Evolutionary conservation across 371 early-diverging fungal species (phyloP).

Genomic region (Rhizopus stolonifer): DNA sequence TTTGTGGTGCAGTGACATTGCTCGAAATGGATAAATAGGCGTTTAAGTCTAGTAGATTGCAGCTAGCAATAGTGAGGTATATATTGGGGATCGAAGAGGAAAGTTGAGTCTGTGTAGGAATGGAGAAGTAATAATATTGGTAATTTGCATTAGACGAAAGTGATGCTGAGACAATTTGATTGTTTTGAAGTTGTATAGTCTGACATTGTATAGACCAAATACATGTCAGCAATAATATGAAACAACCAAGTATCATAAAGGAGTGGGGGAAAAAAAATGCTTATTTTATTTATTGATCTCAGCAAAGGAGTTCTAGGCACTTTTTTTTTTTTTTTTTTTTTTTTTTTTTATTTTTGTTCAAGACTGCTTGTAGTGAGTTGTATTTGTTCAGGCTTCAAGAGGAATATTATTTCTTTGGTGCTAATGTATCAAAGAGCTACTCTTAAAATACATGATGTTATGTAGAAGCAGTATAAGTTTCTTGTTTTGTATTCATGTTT

Average conservation of each 20-base stretch:
- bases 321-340: too few species aligned
- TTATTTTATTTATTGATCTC: too few species aligned
- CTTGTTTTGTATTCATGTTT: too few species aligned
- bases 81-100: slow-evolving; percentile 18
- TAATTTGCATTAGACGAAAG: slow-evolving; percentile 2
- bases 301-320: too few species aligned
- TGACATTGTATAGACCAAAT: slow-evolving; percentile 7
- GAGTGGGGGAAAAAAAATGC: slow-evolving; percentile 1
- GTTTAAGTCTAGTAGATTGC: slow-evolving; percentile 36
- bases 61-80: slow-evolving; percentile 33
- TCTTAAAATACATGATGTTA: too few species aligned
- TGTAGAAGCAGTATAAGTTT: too few species aligned
- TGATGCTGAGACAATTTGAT: slow-evolving; percentile 10
- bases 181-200: slow-evolving; percentile 14
- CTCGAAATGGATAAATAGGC: slow-evolving; percentile 45
- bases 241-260: background rate
- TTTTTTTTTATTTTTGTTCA: too few species aligned
- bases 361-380: too few species aligned
- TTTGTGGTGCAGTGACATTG: slow-evolving; percentile 43
- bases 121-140: slow-evolving; percentile 22
- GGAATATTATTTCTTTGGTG: too few species aligned
- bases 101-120: slow-evolving; percentile 9
- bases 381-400: too few species aligned
- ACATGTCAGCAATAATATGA: background rate
- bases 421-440: too few species aligned